phyloP scores from a whole-genome alignment of 257 asterid genomes.

The Solanum microdontum region DNA sequence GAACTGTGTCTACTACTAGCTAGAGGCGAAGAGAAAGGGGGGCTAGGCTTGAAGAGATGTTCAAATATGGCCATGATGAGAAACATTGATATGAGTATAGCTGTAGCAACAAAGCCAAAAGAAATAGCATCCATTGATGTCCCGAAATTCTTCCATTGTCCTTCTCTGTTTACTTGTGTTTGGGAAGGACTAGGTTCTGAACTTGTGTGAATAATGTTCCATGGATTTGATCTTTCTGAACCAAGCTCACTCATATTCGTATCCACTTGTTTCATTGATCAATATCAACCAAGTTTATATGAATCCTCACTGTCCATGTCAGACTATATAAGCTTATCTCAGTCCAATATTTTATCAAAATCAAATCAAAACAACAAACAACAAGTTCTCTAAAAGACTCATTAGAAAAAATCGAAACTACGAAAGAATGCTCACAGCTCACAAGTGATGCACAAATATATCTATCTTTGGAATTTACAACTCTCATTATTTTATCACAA shows the following conservation, averaged over 20 bases:
- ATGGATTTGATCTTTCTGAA: conserved; percentile 36
- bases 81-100: conserved; percentile 72
- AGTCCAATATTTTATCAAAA: neutral
- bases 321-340: neutral
- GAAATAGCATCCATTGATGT: conserved; percentile 77
- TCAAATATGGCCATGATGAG: conserved; percentile 84
- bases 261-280: neutral
- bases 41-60: conserved; percentile 40
- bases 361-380: neutral
- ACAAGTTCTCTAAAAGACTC: neutral
- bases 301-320: neutral
- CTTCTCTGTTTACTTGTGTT: conserved; percentile 23
- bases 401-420: neutral
- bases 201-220: conserved; percentile 33
- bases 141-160: conserved; percentile 54
- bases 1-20: conserved; percentile 1
- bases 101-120: conserved; percentile 83
- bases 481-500: neutral
- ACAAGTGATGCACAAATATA: neutral
- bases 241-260: conserved; percentile 36
- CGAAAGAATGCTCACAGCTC: neutral
- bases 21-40: conserved; percentile 23
- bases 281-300: neutral
- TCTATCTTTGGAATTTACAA: neutral
- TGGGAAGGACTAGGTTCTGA: conserved; percentile 36